These are phyloP conservation scores for Mrakiaceae sp. DNA, from an alignment of 1,284 basidiomycete species.

Conservation along the genomic window DNA sequence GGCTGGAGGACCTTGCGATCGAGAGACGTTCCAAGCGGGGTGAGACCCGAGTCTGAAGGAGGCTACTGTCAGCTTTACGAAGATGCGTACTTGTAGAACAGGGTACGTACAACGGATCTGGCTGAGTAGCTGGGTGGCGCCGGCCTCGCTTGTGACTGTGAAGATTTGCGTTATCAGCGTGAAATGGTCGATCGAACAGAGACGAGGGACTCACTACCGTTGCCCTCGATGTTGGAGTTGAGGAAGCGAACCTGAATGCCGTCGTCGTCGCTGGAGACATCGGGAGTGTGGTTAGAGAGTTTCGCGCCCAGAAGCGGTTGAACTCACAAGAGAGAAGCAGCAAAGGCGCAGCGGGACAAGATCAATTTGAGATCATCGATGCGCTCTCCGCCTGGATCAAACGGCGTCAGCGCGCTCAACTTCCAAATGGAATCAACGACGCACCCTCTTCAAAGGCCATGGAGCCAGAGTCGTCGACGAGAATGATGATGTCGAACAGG, in stretches of 20 bases:
- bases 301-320: constrained; percentile 22
- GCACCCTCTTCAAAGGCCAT: constrained; percentile 18
- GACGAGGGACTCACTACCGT: constrained; percentile 24
- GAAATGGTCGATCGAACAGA: not conserved
- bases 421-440: not conserved
- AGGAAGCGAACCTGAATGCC: constrained; percentile 40
- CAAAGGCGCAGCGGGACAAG: constrained; percentile 29
- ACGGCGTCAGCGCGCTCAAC: not conserved
- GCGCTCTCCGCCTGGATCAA: not conserved
- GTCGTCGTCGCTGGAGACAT: constrained; percentile 27
- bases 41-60: not conserved
- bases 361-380: constrained; percentile 35
- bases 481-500: constrained; percentile 34
- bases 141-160: constrained; percentile 30
- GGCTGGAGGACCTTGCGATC: constrained; percentile 38
- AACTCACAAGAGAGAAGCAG: constrained; percentile 20
- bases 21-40: constrained; percentile 34
- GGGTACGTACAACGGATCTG: constrained; percentile 31
- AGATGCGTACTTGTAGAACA: too few species aligned
- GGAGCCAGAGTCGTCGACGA: constrained; percentile 34
- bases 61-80: too few species aligned
- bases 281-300: constrained; percentile 29
- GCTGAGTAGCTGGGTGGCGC: constrained; percentile 33
- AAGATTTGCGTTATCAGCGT: too few species aligned
- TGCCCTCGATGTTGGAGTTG: constrained; percentile 37